Evolutionary conservation across 2,329 filamentous ascomycete genomes (phyloP).

Genomic region (Ampelomyces quisqualis): DNA sequence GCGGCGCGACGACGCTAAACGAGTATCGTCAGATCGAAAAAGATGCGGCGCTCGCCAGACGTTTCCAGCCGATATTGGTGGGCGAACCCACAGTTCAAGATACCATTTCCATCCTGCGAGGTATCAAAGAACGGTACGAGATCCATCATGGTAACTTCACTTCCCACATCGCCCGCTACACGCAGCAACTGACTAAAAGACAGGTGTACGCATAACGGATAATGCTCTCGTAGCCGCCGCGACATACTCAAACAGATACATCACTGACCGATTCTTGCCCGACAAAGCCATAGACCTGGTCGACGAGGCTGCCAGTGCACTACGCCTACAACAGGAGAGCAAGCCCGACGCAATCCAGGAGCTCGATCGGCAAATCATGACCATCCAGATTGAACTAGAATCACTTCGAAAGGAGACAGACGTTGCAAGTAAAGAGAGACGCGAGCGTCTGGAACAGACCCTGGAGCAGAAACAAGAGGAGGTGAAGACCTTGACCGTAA

Average conservation of each 20-base stretch:
- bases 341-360: conserved; percentile 93
- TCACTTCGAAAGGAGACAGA: conserved; percentile 93
- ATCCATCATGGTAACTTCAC: no score
- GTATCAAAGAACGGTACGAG: conserved; percentile 95
- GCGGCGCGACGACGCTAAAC: conserved; percentile 87
- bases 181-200: no score
- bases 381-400: conserved; percentile 94
- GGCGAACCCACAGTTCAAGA: conserved; percentile 87
- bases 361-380: conserved; percentile 93
- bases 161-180: no score
- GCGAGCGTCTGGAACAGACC: conserved; percentile 78
- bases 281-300: conserved; percentile 98
- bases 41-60: conserved; percentile 84
- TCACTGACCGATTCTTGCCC: conserved; percentile 91
- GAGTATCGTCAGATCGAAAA: conserved; percentile 96
- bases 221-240: conserved; percentile 88
- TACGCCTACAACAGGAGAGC: conserved; percentile 91
- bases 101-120: conserved; percentile 90
- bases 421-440: conserved; percentile 79
- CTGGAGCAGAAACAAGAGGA: conserved; percentile 77
- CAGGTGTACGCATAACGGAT: conserved; percentile 93
- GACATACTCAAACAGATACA: conserved; percentile 90
- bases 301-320: conserved; percentile 88
- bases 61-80: conserved; percentile 94
- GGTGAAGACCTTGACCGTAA: conserved; percentile 69